These are phyloP conservation scores for Stephania cephalantha DNA, from an alignment of 164 flowering plant genomes.

Conservation along the genomic window DNA sequence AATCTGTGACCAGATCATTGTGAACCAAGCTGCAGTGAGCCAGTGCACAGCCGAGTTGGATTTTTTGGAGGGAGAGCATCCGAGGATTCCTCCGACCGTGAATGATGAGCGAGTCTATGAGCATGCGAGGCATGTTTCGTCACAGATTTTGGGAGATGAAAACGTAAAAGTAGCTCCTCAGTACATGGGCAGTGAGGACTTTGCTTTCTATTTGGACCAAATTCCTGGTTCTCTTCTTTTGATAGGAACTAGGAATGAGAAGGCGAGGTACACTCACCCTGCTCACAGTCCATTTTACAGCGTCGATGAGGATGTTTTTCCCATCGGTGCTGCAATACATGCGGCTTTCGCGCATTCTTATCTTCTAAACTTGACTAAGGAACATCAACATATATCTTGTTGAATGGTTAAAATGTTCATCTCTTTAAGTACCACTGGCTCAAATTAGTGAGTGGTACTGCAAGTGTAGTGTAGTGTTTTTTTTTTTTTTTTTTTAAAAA, in stretches of 20 bases:
- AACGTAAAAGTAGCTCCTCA: constrained; percentile 23
- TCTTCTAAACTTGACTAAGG: constrained; percentile 20
- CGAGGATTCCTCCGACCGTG: constrained; percentile 44
- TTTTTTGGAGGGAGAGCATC: constrained; percentile 30
- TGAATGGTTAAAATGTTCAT: neutral
- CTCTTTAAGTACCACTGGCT: neutral
- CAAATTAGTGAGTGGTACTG: neutral
- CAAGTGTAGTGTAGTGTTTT: no score
- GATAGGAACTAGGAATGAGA: constrained; percentile 46
- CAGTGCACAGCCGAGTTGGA: constrained; percentile 44
- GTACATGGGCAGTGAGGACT: constrained; percentile 62
- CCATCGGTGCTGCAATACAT: constrained; percentile 58
- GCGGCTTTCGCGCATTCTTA: constrained; percentile 50
- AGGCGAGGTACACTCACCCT: constrained; percentile 28
- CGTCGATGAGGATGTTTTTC: constrained; percentile 54
- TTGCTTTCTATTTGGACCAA: constrained; percentile 47
- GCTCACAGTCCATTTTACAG: constrained; percentile 48
- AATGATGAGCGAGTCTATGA: constrained; percentile 39
- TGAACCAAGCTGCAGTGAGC: constrained; percentile 46
- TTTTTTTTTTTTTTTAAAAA: no score
- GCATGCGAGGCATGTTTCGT: constrained; percentile 23
- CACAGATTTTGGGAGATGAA: constrained; percentile 33
- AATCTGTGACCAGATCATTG: constrained; percentile 32
- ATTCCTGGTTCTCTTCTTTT: constrained; percentile 49
- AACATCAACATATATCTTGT: neutral